Conservation (phyloP, 768 basidiomycete genomes). For the Tulasnella sp. region DNA sequence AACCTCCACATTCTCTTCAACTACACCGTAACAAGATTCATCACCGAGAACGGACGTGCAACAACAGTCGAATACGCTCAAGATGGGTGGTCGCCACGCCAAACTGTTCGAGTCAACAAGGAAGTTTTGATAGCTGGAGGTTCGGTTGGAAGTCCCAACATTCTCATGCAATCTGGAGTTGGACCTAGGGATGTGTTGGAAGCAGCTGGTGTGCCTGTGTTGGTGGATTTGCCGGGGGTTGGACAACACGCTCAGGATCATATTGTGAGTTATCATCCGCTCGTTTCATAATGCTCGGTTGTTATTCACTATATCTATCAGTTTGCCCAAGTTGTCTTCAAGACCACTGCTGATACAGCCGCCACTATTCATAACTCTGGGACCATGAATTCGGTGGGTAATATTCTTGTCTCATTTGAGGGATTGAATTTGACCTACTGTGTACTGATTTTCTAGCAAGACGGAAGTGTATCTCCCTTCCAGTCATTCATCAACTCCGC, state of each 20-base stretch:
- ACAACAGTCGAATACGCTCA: conserved; percentile 39
- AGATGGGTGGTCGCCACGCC: conserved; percentile 21
- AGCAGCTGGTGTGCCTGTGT: conserved; percentile 29
- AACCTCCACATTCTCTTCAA: conserved; percentile 52
- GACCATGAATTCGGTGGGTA: conserved; percentile 5
- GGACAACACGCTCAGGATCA: conserved; percentile 49
- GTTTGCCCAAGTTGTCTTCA: conserved; percentile 23
- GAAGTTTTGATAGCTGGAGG: conserved; percentile 34
- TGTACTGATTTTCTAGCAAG: not conserved
- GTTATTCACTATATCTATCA: conserved; percentile 18
- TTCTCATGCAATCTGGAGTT: conserved; percentile 46
- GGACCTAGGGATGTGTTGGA: conserved; percentile 41
- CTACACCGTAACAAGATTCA: conserved; percentile 46
- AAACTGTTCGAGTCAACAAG: conserved; percentile 41
- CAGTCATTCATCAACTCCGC: conserved; percentile 50
- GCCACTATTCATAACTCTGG: not conserved
- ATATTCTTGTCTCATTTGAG: no score
- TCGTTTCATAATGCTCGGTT: no score
- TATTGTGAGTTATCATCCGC: no score
- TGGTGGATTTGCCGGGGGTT: conserved; percentile 33
- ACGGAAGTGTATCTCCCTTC: conserved; percentile 19
- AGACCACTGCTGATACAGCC: conserved; percentile 10
- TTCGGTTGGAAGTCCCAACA: conserved; percentile 38
- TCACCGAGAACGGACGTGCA: conserved; percentile 28
- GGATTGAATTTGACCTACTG: no score